Evolutionary conservation across 768 basidiomycete genomes (phyloP).

Genomic region (Polyporus arcularius): DNA sequence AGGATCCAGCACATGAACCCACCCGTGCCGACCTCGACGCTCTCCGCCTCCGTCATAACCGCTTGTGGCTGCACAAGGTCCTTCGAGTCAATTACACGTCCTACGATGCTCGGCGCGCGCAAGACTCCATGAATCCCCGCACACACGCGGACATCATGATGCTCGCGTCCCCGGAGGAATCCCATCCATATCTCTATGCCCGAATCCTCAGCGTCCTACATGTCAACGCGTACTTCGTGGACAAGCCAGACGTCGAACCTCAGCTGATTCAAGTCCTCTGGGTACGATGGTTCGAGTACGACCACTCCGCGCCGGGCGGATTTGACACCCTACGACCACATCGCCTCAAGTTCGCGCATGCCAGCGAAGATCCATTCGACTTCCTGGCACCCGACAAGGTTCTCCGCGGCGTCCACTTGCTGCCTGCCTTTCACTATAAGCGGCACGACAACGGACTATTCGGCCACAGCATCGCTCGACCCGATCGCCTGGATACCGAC

Average conservation of each 20-base stretch:
- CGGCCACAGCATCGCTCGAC: too few relatives aligned
- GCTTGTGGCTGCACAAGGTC: conserved; percentile 32
- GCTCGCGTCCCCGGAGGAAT: conserved; percentile 9
- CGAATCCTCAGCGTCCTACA: conserved; percentile 32
- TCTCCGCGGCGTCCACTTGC: too few relatives aligned
- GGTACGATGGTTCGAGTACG: conserved; percentile 40
- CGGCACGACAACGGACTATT: too few relatives aligned
- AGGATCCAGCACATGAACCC: background rate
- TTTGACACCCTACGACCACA: conserved; percentile 33
- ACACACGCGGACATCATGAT: conserved; percentile 38
- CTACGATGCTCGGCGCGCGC: conserved; percentile 41
- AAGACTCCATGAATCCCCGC: conserved; percentile 43
- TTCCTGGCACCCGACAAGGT: too few relatives aligned
- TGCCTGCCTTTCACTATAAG: too few relatives aligned
- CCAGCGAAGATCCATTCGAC: conserved; percentile 38
- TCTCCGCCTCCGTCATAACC: too few relatives aligned
- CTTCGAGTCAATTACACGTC: conserved; percentile 42
- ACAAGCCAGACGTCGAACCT: conserved; percentile 23
- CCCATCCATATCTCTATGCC: conserved; percentile 33
- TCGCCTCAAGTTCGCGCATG: conserved; percentile 38
- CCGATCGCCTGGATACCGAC: too few relatives aligned
- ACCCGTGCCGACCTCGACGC: conserved; percentile 21
- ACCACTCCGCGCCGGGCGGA: conserved; percentile 29
- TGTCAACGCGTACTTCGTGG: conserved; percentile 21
- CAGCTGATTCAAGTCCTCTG: conserved; percentile 37